Evolutionary conservation across 2,329 filamentous ascomycete genomes (phyloP).

Genomic region (Colletotrichum magnum): DNA sequence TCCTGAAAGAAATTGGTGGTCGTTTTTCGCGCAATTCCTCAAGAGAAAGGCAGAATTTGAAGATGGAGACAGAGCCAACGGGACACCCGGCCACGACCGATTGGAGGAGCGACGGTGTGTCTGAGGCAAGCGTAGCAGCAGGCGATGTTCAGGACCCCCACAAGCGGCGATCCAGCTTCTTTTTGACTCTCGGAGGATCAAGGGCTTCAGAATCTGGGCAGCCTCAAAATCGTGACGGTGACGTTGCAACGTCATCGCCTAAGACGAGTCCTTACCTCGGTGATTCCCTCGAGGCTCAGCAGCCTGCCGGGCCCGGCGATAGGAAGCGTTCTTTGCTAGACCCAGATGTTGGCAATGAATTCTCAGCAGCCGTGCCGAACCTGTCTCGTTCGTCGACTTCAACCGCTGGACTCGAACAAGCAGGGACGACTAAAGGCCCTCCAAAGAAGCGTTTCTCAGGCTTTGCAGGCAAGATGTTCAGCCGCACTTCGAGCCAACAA

Average conservation of each 20-base stretch:
- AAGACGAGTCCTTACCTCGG: constrained; percentile 42
- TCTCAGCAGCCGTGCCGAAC: constrained; percentile 28
- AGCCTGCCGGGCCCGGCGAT: constrained; percentile 46
- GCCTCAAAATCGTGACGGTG: constrained; percentile 44
- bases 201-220: constrained; percentile 43
- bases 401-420: constrained; percentile 42
- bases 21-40: constrained; percentile 55
- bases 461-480: constrained; percentile 49
- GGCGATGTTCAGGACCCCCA: constrained; percentile 56
- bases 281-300: constrained; percentile 39
- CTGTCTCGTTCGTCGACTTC: constrained; percentile 47
- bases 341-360: constrained; percentile 40
- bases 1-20: constrained; percentile 68
- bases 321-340: constrained; percentile 58
- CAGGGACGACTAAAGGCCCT: constrained; percentile 9
- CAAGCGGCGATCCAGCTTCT: constrained; percentile 56
- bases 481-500: constrained; percentile 43
- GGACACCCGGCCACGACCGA: constrained; percentile 27
- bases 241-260: constrained; percentile 12
- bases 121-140: constrained; percentile 56
- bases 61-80: constrained; percentile 38
- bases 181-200: constrained; percentile 49
- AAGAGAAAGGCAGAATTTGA: constrained; percentile 49
- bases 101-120: constrained; percentile 56
- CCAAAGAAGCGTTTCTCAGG: constrained; percentile 64